Evolutionary conservation across 352 stramenopile species (phyloP).

Genomic region (Globisporangium spiculum): DNA sequence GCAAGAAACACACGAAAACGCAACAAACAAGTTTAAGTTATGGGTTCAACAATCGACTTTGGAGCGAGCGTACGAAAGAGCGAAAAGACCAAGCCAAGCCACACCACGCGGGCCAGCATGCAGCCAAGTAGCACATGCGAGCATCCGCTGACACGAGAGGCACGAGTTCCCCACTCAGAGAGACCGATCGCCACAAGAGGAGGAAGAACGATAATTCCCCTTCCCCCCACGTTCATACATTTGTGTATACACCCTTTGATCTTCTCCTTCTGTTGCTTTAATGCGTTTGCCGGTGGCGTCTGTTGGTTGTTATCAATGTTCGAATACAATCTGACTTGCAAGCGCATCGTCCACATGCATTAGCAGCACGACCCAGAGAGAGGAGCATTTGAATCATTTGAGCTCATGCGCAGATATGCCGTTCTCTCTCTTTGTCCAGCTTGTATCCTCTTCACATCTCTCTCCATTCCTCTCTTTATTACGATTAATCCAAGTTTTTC

Average conservation of each 20-base stretch:
- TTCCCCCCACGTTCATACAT: neutral
- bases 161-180: neutral
- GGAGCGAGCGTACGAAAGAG: neutral
- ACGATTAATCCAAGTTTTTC: conserved; percentile 17
- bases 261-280: neutral
- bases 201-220: neutral
- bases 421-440: neutral
- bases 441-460: neutral
- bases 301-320: no score
- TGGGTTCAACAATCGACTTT: conserved; percentile 14
- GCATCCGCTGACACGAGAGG: neutral
- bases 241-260: neutral
- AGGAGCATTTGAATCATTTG: neutral
- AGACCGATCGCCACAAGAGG: neutral
- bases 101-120: neutral
- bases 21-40: conserved; percentile 33
- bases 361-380: neutral
- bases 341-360: neutral
- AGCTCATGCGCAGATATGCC: neutral
- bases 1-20: neutral
- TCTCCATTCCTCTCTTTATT: conserved; percentile 8
- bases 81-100: neutral
- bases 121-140: no score
- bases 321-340: no score
- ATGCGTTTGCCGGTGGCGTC: no score